Evolutionary conservation across 2,329 filamentous ascomycete species (phyloP).

Genomic region (Fusarium tricinctum): DNA sequence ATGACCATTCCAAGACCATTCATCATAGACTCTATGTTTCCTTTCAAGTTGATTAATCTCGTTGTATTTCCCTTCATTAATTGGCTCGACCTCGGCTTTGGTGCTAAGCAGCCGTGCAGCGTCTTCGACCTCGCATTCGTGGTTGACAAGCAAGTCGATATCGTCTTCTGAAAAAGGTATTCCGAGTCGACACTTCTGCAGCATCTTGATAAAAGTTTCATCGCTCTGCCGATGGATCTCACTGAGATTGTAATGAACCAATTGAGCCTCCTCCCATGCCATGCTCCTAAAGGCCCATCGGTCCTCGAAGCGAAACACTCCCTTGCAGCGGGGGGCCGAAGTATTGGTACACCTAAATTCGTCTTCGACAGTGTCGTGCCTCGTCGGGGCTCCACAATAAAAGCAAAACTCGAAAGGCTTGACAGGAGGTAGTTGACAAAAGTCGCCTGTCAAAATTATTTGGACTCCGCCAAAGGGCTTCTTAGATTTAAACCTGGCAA

Average conservation of each 20-base stretch:
- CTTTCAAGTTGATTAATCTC: neutral
- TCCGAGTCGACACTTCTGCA: slow-evolving; percentile 68
- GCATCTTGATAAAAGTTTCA: slow-evolving; percentile 64
- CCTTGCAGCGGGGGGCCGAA: neutral
- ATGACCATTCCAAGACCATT: neutral
- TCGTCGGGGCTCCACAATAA: slow-evolving; percentile 23
- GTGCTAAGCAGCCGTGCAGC: slow-evolving; percentile 36
- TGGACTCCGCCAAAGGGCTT: slow-evolving; percentile 46
- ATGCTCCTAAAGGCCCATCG: slow-evolving; percentile 73
- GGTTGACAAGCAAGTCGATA: slow-evolving; percentile 60
- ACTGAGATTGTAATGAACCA: slow-evolving; percentile 66
- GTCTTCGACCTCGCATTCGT: slow-evolving; percentile 53
- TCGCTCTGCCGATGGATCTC: slow-evolving; percentile 72
- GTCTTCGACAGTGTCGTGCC: neutral
- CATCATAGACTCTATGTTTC: neutral
- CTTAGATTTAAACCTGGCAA: neutral
- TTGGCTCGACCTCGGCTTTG: slow-evolving; percentile 5
- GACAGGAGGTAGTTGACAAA: slow-evolving; percentile 72
- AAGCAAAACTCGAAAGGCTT: slow-evolving; percentile 61
- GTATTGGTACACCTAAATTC: neutral
- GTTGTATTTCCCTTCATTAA: neutral
- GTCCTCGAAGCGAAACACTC: slow-evolving; percentile 50
- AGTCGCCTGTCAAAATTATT: slow-evolving; percentile 59
- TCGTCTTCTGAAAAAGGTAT: slow-evolving; percentile 55
- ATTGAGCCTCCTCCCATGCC: slow-evolving; percentile 68